phyloP scores from a whole-genome alignment of 2,329 filamentous ascomycete species.

The Aureobasidium subglaciale region DNA sequence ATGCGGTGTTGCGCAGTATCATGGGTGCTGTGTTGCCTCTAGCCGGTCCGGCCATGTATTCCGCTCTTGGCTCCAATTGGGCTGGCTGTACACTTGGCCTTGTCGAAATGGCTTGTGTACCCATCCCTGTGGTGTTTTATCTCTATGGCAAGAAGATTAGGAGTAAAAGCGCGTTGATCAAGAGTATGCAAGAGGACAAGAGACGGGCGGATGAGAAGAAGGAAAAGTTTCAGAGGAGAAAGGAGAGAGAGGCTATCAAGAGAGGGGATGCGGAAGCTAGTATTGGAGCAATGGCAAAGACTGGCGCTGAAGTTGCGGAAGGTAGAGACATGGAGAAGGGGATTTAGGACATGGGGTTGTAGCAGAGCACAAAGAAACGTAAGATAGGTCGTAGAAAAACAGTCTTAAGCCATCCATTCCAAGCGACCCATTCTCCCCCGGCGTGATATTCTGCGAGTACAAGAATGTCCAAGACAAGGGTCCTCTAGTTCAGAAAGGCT shows the following conservation, averaged over 20 bases:
- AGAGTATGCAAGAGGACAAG: constrained; percentile 41
- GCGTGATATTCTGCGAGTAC: too few relatives aligned
- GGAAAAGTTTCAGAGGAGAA: constrained; percentile 26
- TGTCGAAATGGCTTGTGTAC: constrained; percentile 65
- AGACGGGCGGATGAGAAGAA: constrained; percentile 39
- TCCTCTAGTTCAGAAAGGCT: too few relatives aligned
- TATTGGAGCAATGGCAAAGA: constrained; percentile 37
- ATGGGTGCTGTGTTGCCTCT: constrained; percentile 74
- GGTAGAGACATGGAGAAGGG: constrained; percentile 21
- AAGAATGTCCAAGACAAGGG: too few relatives aligned
- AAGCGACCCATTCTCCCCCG: too few relatives aligned
- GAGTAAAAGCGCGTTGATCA: constrained; percentile 48
- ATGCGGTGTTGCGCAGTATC: constrained; percentile 64
- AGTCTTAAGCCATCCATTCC: too few relatives aligned
- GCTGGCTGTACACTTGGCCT: constrained; percentile 68
- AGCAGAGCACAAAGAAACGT: too few relatives aligned
- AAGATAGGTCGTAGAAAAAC: too few relatives aligned
- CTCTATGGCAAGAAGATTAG: constrained; percentile 51
- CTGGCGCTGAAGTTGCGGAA: constrained; percentile 28
- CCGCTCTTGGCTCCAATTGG: constrained; percentile 64
- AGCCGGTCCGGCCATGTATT: constrained; percentile 67
- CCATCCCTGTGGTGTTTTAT: constrained; percentile 76
- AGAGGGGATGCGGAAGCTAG: constrained; percentile 23
- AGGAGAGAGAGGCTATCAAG: constrained; percentile 18
- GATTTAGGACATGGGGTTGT: neutral